A percentile compares a stretch with the other conserved stretches of the same genome.
These are phyloP conservation scores for Mucor velutinosus DNA, from an alignment of 371 early-diverging fungal species.

Conservation along the genomic window DNA sequence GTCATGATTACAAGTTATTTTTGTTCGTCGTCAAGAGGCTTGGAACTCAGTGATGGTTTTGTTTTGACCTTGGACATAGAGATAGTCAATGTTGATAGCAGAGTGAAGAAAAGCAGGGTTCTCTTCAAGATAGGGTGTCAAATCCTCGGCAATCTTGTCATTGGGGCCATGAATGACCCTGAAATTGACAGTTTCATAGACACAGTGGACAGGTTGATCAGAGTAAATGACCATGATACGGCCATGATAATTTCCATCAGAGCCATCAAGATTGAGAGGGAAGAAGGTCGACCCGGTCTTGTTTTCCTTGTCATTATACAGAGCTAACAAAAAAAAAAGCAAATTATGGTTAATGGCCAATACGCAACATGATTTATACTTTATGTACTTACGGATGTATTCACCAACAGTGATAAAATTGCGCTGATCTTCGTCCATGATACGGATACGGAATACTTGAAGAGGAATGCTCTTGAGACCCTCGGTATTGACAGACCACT, in stretches of 20 bases:
- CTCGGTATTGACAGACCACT: neutral
- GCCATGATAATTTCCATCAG: neutral
- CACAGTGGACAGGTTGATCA: neutral
- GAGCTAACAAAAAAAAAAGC: neutral
- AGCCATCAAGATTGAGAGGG: neutral
- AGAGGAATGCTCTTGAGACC: neutral
- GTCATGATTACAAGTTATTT: too few species aligned
- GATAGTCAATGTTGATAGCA: neutral
- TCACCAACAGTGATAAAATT: neutral
- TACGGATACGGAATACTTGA: neutral
- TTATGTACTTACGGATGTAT: neutral
- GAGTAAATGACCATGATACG: neutral
- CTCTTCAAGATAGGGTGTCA: neutral
- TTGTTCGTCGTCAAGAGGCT: neutral
- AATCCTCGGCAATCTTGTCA: neutral
- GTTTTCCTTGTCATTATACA: neutral
- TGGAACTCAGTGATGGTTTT: neutral
- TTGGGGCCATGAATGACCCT: neutral
- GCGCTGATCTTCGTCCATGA: neutral
- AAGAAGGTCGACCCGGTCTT: neutral
- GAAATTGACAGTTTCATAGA: neutral
- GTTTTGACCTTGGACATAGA: neutral
- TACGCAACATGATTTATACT: neutral
- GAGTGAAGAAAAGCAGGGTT: neutral
- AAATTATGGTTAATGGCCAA: neutral